Base-by-base conservation (phyloP, 129 eudicot species). In the Saussurea involucrata region DNA sequence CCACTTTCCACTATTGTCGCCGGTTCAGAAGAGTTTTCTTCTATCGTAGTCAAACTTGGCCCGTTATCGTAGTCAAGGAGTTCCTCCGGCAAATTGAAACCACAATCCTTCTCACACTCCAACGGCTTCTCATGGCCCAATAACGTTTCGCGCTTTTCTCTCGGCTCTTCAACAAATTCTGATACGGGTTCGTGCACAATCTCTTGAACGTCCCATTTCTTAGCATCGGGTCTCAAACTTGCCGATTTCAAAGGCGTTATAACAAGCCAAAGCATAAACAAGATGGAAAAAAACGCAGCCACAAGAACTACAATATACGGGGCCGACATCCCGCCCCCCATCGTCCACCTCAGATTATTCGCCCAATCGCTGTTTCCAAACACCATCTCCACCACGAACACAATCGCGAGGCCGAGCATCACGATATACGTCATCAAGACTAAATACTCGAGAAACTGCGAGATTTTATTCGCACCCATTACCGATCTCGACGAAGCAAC, bases 301-400 rank as follows among this genome's bases (percentile, higher is more conserved):
- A 78, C 10, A 10, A 88, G 85, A 77, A 95, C 89, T 55, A 83
- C 53, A 25, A 88, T 24, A 75, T 86, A 88, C 24, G 86, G 69
- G 63, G 58, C 66, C 24, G 89, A 78, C 69, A 85, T 66, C 68
- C 76, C 74, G 76, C 81, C 64, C 61, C 90, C 90, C 68, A 88
- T 79, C 60, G 75, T 86, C 95, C 95, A 95, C 83, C 87, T 86
- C 73, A 92, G 79, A 78, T 89, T 86, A 64, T 73, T 87, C 2
- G 87, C 97, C 99, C 99, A 95, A 18, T 89, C 97, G 55, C 96
- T 85, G 64, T 76, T 88, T 13, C 99, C 99, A 78, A 90, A 92
- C 37, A 92, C 79, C 90, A 88, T 77, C 84, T 95, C 99, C 6
- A 85, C 89, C 61, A 88, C 69, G 82, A 95, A 92, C 53, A 90